Percentiles rank a stretch among this genome's conserved stretches.
These are phyloP conservation scores for Dictyostelium gargantuum DNA, from an alignment of 208 protist species.

Conservation along the genomic window DNA sequence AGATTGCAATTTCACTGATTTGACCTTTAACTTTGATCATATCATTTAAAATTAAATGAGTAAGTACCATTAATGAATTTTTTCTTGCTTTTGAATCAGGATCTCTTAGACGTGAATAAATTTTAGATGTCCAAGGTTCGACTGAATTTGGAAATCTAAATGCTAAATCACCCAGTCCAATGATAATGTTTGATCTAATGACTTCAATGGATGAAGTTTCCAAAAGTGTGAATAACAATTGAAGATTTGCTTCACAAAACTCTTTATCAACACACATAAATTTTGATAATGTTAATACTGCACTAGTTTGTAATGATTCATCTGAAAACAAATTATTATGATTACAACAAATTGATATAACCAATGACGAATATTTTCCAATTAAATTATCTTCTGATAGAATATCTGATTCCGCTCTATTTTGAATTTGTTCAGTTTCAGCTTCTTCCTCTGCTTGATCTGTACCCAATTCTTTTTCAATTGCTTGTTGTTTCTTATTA, in stretches of 20 bases:
- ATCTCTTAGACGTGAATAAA: conserved; percentile 81
- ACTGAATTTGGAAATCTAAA: conserved; percentile 87
- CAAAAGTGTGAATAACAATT: conserved; percentile 83
- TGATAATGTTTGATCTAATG: conserved; percentile 84
- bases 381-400: not conserved
- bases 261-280: conserved; percentile 80
- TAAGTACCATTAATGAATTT: conserved; percentile 87
- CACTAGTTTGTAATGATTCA: conserved; percentile 48
- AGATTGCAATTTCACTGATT: conserved; percentile 80
- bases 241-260: conserved; percentile 83
- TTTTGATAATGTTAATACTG: conserved; percentile 82
- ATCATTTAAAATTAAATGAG: conserved; percentile 89
- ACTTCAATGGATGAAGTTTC: not conserved
- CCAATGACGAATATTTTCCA: not conserved
- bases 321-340: not conserved
- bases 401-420: not conserved
- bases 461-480: conserved; percentile 21
- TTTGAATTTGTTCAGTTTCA: not conserved
- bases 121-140: conserved; percentile 82
- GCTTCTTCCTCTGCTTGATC: conserved; percentile 47
- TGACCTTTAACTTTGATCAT: conserved; percentile 86
- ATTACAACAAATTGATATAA: not conserved
- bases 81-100: conserved; percentile 71
- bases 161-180: conserved; percentile 86
- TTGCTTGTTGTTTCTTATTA: not conserved